A percentile compares a stretch with the other conserved stretches of the same genome.
Evolutionary conservation across 1,284 basidiomycete genomes (phyloP).

Genomic region (Austroboletus niveus): DNA sequence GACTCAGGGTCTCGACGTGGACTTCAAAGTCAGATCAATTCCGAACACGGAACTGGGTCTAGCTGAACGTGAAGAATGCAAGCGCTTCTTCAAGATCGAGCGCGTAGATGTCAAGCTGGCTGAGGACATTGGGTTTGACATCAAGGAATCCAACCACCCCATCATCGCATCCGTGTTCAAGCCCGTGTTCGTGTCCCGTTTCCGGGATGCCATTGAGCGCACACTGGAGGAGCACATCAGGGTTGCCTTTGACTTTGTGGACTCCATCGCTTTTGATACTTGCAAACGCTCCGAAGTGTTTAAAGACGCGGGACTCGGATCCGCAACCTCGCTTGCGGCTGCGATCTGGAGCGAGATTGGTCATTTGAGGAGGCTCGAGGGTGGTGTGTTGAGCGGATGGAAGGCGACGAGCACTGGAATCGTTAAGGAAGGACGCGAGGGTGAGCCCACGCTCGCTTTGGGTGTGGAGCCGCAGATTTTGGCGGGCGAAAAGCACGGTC

Average conservation of each 20-base stretch:
- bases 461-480: constrained; percentile 71
- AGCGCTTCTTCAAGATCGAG: constrained; percentile 58
- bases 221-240: constrained; percentile 55
- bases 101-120: constrained; percentile 49
- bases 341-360: constrained; percentile 68
- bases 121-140: constrained; percentile 49
- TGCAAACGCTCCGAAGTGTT: constrained; percentile 58
- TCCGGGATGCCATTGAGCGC: constrained; percentile 56
- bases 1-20: constrained; percentile 61
- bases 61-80: constrained; percentile 40
- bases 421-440: constrained; percentile 43
- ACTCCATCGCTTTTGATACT: constrained; percentile 57
- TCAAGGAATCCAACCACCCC: constrained; percentile 61
- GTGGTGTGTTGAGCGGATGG: constrained; percentile 43
- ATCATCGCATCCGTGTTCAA: constrained; percentile 59
- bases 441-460: constrained; percentile 52
- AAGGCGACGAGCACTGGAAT: constrained; percentile 60
- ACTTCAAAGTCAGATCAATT: constrained; percentile 61
- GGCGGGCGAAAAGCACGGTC: constrained; percentile 60
- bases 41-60: constrained; percentile 45
- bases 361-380: constrained; percentile 41
- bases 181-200: constrained; percentile 52
- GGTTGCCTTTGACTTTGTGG: constrained; percentile 46
- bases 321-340: constrained; percentile 47
- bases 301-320: constrained; percentile 54